Conservation (phyloP, 768 basidiomycete genomes). For the Termitomyces sp. region DNA sequence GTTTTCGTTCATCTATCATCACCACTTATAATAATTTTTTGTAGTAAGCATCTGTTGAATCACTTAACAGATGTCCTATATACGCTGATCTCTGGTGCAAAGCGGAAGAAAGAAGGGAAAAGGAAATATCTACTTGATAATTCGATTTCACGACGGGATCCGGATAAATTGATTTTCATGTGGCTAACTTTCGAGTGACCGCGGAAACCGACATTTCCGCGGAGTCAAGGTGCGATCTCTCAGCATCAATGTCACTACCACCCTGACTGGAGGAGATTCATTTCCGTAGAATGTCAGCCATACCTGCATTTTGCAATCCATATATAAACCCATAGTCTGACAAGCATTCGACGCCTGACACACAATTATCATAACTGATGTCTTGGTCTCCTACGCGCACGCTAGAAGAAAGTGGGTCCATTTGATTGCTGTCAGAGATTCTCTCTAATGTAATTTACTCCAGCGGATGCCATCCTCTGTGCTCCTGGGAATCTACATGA, state of each 20-base stretch:
- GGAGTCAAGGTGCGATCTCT: slow-evolving; percentile 15
- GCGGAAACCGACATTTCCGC: slow-evolving; percentile 21
- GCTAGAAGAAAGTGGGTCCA: slow-evolving; percentile 35
- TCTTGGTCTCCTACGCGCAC: slow-evolving; percentile 35
- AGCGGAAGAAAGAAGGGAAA: background rate
- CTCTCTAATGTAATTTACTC: background rate
- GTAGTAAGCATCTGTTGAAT: background rate
- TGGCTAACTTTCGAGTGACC: slow-evolving; percentile 12
- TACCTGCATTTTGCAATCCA: slow-evolving; percentile 25
- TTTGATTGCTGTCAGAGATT: background rate
- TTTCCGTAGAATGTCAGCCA: slow-evolving; percentile 34
- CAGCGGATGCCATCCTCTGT: slow-evolving; percentile 44
- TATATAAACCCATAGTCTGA: slow-evolving; percentile 30
- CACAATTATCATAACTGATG: slow-evolving; percentile 20
- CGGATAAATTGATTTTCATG: slow-evolving; percentile 4
- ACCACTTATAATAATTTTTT: background rate
- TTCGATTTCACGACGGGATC: background rate
- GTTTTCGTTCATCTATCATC: background rate
- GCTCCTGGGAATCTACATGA: slow-evolving; percentile 46
- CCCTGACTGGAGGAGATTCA: slow-evolving; percentile 25
- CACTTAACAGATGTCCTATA: background rate
- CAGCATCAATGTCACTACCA: slow-evolving; percentile 31
- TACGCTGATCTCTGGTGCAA: background rate
- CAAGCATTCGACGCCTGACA: slow-evolving; percentile 15
- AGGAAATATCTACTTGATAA: background rate